Evolutionary conservation across 257 asterid genomes (phyloP).

Genomic region (Nyctanthes arbortristis): DNA sequence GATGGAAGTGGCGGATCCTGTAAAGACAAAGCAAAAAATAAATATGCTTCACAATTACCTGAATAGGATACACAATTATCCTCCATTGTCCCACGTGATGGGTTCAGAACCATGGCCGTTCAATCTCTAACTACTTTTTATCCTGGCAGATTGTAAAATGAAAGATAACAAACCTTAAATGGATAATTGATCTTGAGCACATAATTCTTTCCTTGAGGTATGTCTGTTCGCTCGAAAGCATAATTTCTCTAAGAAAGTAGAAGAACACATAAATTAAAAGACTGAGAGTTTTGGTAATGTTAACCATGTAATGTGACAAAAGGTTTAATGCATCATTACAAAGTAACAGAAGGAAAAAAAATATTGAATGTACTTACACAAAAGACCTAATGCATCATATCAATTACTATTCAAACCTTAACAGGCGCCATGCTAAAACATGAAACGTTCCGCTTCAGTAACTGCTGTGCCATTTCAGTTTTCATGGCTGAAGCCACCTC

Average conservation of each 20-base stretch:
- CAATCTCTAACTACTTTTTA: slow-evolving; percentile 18
- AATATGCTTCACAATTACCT: slow-evolving; percentile 13
- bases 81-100: slow-evolving; percentile 24
- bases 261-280: slow-evolving; percentile 16
- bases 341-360: background rate
- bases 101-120: slow-evolving; percentile 10
- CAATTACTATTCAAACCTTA: slow-evolving; percentile 57
- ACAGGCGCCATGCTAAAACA: slow-evolving; percentile 84
- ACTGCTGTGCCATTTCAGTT: slow-evolving; percentile 60
- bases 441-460: slow-evolving; percentile 61
- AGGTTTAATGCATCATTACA: background rate
- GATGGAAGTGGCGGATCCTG: slow-evolving; percentile 91
- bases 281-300: slow-evolving; percentile 15
- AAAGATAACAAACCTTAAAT: slow-evolving; percentile 57
- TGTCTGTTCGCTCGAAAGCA: slow-evolving; percentile 90
- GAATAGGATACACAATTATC: background rate
- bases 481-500: slow-evolving; percentile 81
- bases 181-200: slow-evolving; percentile 85
- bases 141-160: slow-evolving; percentile 4
- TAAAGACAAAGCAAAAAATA: slow-evolving; percentile 32
- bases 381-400: slow-evolving; percentile 21
- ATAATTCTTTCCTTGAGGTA: slow-evolving; percentile 85
- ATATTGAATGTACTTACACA: background rate
- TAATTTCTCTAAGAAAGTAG: slow-evolving; percentile 64
- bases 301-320: slow-evolving; percentile 6